Evolutionary conservation across 345 rosid species (phyloP), one percentile per base, ranked within the genome.

Genomic region (Brassica cretica): DNA sequence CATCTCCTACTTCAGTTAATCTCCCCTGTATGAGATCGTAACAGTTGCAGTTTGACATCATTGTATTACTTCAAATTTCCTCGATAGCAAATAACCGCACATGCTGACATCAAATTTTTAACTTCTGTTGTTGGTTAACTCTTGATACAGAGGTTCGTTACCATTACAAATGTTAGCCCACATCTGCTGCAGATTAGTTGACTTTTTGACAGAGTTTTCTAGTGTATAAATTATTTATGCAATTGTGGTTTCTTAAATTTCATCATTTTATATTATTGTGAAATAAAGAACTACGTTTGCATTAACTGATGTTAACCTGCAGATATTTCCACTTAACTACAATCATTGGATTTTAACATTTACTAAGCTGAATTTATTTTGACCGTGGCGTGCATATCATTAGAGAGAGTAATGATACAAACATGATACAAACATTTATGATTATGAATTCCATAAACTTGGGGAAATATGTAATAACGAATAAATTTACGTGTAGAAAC

Each of bases 21-120:
- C 37, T 64, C 49, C 71, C 4, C 37, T 71, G 76, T 71, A 64
- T 77, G 27, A 55, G 27, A 55, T 70, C 0, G 9, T 64, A 58
- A 70, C 33, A 63, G 64, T 63, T 62, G 56, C 21, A 63, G 64
- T 32, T 64, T 76, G 59, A 39, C 66, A 64, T 39, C 35, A 39
- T 35, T 53, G 29, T 66, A 56, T 18, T 55, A 7, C 67, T 14
- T 3, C 59, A 63, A 32, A 15, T 24, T 33, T 49, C 56, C 21
- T 15, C 18, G 2, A 24, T 10, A 64, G 32, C 3, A 70, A 8
- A 32, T 5, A 14, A 21, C 4, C 55, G 3, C 46, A 14, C 12
- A 64, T 16, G 30, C 30, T 70, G 33, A 10, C 11, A 62, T 29
- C 1, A 14, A 8, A 19, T 41, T 49, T 35, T 49, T 60, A 11